Base-by-base conservation (phyloP, 2,329 filamentous ascomycete species). In the Clonostachys sp. region DNA sequence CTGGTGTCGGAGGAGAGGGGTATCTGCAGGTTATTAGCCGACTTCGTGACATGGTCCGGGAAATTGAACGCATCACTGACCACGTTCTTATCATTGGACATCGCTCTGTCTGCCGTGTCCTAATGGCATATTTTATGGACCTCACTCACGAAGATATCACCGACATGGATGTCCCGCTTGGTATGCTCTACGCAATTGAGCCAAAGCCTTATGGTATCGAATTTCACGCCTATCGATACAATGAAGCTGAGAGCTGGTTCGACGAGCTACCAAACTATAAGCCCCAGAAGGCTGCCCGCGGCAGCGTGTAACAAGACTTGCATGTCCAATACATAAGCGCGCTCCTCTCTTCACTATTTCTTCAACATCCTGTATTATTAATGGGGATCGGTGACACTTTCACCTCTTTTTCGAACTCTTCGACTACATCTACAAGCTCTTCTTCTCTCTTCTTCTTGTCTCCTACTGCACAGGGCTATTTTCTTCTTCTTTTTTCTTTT, bases 161-260 rank as follows among this genome's bases (percentile, higher is more conserved):
- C 12, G 90, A 96, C 58, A 80, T 99, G 51, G 92, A 97, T 61
- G 89, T 96, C 42, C 94, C 94, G 1, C 74, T 99, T 44, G 94
- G 94, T 16, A 91, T 96, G 75, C 76, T 96, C 8, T 99, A 95
- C 65, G 89, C 91, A 56, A 86, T 99, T 43, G 92, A 99, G 67
- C 94, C 94, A 34, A 96, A 96, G 75, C 94, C 94, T 1, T 99
- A 99, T 56, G 94, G 94, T 13, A 91, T 96, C 49, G 92, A 96
- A 51, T 96, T 97, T 72, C 92, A 95, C 64, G 92, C 91, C 1
- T 99, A 95, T 74, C 82, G 84, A 51, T 99, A 96, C 71, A 89
- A 96, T 61, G 81, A 89, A 52, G 74, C 78, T 4, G 80, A 72
- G 17, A 83, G 86, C 52, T 90, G 86, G 78, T 99, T 99, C 58